phyloP scores from a whole-genome alignment of 1,284 basidiomycete species.

The Ustilago loliicola region DNA sequence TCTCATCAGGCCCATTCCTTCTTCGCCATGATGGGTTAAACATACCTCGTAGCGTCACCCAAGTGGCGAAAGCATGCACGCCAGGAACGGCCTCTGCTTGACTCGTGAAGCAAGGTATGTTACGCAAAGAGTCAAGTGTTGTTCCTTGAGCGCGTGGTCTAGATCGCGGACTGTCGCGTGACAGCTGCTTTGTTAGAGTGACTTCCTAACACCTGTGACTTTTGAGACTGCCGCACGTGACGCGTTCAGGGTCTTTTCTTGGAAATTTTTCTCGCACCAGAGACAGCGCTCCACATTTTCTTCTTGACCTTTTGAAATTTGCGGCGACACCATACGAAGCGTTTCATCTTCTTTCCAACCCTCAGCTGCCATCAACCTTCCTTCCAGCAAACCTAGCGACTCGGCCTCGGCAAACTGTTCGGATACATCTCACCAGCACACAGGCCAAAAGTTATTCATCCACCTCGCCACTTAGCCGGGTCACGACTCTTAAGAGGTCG shows the following conservation, averaged over 20 bases:
- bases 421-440: no score
- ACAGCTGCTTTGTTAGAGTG: neutral
- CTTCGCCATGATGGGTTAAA: neutral
- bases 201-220: neutral
- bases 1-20: slow-evolving; percentile 5
- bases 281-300: slow-evolving; percentile 16
- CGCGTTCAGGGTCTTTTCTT: slow-evolving; percentile 9
- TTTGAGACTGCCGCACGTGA: slow-evolving; percentile 9
- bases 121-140: neutral
- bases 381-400: neutral
- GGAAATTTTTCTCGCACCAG: slow-evolving; percentile 22
- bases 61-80: slow-evolving; percentile 1
- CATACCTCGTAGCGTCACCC: slow-evolving; percentile 8
- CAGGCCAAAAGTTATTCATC: no score
- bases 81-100: neutral
- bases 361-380: neutral
- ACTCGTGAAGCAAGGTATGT: neutral
- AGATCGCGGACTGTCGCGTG: neutral
- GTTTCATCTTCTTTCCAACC: neutral
- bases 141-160: neutral
- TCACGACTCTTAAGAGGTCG: neutral
- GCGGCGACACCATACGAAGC: neutral
- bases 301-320: slow-evolving; percentile 16
- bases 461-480: no score
- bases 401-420: no score